phyloP scores from a whole-genome alignment of 2,329 filamentous ascomycete genomes.

The Beauveria varroae region DNA sequence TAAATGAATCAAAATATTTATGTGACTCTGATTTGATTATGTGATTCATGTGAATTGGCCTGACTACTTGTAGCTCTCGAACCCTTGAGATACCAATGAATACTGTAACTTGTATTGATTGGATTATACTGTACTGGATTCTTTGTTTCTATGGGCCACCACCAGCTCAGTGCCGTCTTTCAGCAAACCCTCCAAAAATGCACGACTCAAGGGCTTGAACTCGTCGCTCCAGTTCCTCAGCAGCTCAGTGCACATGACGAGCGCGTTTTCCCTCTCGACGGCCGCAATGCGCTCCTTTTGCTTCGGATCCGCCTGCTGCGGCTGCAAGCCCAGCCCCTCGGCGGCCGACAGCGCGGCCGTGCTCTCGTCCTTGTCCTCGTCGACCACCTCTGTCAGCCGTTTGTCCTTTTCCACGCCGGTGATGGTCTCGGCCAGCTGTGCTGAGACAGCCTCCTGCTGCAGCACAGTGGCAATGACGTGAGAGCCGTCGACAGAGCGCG shows the following conservation, averaged over 20 bases:
- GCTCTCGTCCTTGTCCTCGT: constrained; percentile 14
- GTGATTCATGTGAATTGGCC: not conserved
- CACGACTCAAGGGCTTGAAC: constrained; percentile 31
- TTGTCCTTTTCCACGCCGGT: constrained; percentile 29
- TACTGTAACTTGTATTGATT: too few species aligned
- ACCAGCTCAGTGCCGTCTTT: constrained; percentile 42
- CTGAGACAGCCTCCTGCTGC: constrained; percentile 33
- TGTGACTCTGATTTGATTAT: not conserved
- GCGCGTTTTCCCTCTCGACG: constrained; percentile 53
- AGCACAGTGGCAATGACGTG: constrained; percentile 36
- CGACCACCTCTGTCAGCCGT: constrained; percentile 7
- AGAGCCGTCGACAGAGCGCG: constrained; percentile 42
- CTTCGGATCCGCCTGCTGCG: constrained; percentile 38
- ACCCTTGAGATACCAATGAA: too few species aligned
- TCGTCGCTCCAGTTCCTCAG: constrained; percentile 35
- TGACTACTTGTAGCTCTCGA: not conserved
- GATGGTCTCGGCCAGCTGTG: constrained; percentile 39
- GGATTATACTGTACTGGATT: not conserved
- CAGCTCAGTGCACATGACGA: constrained; percentile 51
- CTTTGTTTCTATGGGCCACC: constrained; percentile 18
- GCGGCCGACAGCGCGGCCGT: constrained; percentile 18
- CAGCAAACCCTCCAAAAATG: constrained; percentile 41
- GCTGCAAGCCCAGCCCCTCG: constrained; percentile 33
- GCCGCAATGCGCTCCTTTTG: constrained; percentile 38
- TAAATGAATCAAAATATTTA: constrained; percentile 19